These are phyloP conservation scores for Lyophyllum shimeji DNA, from an alignment of 768 basidiomycete genomes.

Conservation along the genomic window DNA sequence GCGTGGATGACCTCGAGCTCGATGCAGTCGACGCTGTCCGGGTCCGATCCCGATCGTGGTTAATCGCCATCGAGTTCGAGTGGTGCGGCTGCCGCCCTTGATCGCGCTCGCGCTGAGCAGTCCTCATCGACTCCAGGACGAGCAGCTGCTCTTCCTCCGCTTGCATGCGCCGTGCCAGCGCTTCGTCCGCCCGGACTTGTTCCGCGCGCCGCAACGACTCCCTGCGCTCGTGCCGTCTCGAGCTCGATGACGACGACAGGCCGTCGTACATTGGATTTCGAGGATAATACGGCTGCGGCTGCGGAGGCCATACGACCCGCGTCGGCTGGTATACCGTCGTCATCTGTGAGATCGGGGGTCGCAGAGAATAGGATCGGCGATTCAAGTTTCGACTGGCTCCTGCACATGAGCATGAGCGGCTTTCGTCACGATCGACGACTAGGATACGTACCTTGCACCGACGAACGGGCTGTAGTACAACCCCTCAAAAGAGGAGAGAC, in stretches of 20 bases:
- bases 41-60: no score
- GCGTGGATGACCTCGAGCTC: not conserved
- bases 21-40: not conserved
- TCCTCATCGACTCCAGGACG: not conserved
- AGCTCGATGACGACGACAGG: not conserved
- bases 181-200: not conserved
- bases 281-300: not conserved
- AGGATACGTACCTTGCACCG: not conserved
- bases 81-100: no score
- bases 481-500: not conserved
- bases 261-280: not conserved
- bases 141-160: not conserved
- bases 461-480: not conserved
- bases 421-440: not conserved
- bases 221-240: not conserved
- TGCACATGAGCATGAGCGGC: not conserved
- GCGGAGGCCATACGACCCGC: not conserved
- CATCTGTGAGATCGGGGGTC: not conserved
- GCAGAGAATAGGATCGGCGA: not conserved
- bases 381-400: no score
- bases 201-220: not conserved
- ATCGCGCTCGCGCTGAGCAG: not conserved
- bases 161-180: not conserved
- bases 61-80: no score
- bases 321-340: not conserved